Conservation (phyloP, 768 basidiomycete genomes). For the Kwoniella heveanensis region DNA sequence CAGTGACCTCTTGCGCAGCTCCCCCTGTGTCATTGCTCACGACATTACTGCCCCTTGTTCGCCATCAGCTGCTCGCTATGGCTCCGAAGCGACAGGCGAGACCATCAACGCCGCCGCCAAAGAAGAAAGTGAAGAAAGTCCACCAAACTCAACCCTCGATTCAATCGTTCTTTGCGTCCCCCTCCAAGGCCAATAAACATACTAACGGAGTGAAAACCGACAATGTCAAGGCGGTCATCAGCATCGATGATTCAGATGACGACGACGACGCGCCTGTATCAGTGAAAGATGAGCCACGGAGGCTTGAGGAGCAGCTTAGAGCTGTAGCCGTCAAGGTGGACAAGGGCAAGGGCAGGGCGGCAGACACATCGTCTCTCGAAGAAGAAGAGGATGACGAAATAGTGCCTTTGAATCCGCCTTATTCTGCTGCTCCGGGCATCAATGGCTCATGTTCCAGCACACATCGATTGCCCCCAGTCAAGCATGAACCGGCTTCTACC, state of each 20-base stretch:
- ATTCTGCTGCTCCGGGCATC: slow-evolving; percentile 26
- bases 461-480: slow-evolving; percentile 27
- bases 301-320: not conserved
- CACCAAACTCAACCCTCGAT: slow-evolving; percentile 24
- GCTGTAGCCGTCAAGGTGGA: slow-evolving; percentile 18
- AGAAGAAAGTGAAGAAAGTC: slow-evolving; percentile 22
- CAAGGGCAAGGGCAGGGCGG: slow-evolving; percentile 58
- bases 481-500: not conserved
- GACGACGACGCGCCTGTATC: not conserved
- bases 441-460: slow-evolving; percentile 40
- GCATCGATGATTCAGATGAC: slow-evolving; percentile 31
- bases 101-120: slow-evolving; percentile 24
- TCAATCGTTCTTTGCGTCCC: slow-evolving; percentile 32
- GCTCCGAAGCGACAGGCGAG: slow-evolving; percentile 28
- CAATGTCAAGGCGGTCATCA: slow-evolving; percentile 24
- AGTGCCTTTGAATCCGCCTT: slow-evolving; percentile 23
- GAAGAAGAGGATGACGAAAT: slow-evolving; percentile 45
- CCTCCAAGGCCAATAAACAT: slow-evolving; percentile 25
- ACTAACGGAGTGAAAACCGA: not conserved
- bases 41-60: too few species aligned
- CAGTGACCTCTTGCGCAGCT: too few species aligned
- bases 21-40: too few species aligned
- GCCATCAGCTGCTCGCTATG: slow-evolving; percentile 19
- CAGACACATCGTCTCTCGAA: too few species aligned
- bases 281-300: slow-evolving; percentile 2